Base-by-base conservation (phyloP, 441 rosid genomes). In the Eruca vesicaria region DNA sequence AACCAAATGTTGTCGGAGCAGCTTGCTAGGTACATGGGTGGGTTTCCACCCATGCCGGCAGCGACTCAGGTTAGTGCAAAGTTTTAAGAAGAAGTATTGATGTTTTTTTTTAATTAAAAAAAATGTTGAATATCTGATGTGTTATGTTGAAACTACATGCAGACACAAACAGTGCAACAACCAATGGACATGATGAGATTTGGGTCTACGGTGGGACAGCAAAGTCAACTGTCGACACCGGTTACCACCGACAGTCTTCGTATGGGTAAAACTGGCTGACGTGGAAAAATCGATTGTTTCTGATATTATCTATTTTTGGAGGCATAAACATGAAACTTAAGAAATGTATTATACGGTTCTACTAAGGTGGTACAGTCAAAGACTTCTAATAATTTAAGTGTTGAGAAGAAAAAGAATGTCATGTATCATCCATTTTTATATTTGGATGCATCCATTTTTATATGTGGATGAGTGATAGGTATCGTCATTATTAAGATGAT, bases 1-100 rank as follows among this genome's bases (percentile, higher is more conserved):
- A 90, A 82, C 71, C 77, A 80, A 16, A 69, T 80, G 28, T 71
- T 89, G 15, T 23, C 91, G 2, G 89, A 86, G 29, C 92, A 86
- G 79, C 86, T 82, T n/a, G 89, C 87, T 0, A 86, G 87, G 20
- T 85, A 76, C 43, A 80, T 91, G 84, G 48, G 45, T 6, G 86
- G 87, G 61, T 84, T 87, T 72, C 89, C 84, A 11, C 84, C 72
- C 5, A 74, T 86, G 85, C 89, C 80, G 10, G 28, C 83, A 64
- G 69, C 86, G 14, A 67, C 86, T 75, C 93, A 90, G 93, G 94
- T 90, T 52, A 65, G 71, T 26, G 11, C 6, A 53, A 72, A 9
- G 43, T 53, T 75, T 71, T 16, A 4, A 2, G 1, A 8, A 29
- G 5, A n/a, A 57, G 3, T 53, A 5, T 23, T 45, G 0, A 26